A percentile compares a stretch with the other conserved stretches of the same genome.
Conservation (phyloP, 768 basidiomycete species). For the Collybiopsis confluens region DNA sequence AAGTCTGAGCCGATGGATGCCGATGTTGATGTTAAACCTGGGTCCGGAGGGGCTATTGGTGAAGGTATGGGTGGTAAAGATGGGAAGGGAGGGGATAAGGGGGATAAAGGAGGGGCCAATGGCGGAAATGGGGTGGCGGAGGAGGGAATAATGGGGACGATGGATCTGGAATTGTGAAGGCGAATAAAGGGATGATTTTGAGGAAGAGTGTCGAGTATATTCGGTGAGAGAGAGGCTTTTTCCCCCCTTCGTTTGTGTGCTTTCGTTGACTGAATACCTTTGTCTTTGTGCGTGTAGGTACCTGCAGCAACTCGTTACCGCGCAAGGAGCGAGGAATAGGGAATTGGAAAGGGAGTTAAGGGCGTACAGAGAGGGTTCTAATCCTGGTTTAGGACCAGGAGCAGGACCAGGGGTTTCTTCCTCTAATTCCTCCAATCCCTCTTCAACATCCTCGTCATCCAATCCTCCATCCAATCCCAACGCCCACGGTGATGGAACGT, state of each 20-base stretch:
- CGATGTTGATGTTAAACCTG: background rate
- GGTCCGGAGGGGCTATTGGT: background rate
- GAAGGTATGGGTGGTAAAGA: background rate
- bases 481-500: no score
- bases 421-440: no score
- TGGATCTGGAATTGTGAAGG: constrained; percentile 47
- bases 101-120: background rate
- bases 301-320: constrained; percentile 80
- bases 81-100: background rate
- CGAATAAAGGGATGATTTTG: constrained; percentile 93
- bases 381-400: background rate
- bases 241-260: background rate
- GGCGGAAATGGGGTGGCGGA: constrained; percentile 14
- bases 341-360: constrained; percentile 75
- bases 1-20: constrained; percentile 1
- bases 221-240: constrained; percentile 22
- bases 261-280: background rate
- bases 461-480: no score
- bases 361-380: constrained; percentile 24
- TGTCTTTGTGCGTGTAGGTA: constrained; percentile 39
- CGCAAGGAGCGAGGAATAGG: constrained; percentile 72
- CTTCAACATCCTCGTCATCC: background rate
- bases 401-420: no score
- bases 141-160: constrained; percentile 17
- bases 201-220: constrained; percentile 80